Conservation (phyloP, 768 basidiomycete genomes). For the Suillus bovinus region DNA sequence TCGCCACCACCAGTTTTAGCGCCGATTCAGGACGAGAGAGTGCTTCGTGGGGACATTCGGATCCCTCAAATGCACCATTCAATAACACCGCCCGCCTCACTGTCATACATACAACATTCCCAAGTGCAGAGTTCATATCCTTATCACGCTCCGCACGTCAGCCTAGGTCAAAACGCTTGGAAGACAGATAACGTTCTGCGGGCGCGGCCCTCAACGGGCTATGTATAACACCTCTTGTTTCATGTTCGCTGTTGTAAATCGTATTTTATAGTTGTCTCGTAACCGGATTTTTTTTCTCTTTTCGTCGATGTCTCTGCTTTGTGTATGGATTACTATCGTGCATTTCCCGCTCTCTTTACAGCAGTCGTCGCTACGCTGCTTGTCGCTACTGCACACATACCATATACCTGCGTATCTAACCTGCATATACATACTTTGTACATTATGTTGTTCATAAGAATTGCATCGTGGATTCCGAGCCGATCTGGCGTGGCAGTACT, state of each 20-base stretch:
- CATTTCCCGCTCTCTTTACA: conserved; percentile 6
- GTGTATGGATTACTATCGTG: conserved; percentile 10
- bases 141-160: conserved; percentile 39
- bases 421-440: conserved; percentile 12
- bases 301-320: conserved; percentile 8
- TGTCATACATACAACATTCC: conserved; percentile 43
- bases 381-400: conserved; percentile 10
- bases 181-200: conserved; percentile 47
- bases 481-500: conserved; percentile 9
- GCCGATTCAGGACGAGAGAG: conserved; percentile 48
- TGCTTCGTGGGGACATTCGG: conserved; percentile 32
- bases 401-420: conserved; percentile 11
- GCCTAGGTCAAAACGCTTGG: conserved; percentile 45
- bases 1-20: conserved; percentile 58
- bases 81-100: conserved; percentile 28
- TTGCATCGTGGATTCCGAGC: conserved; percentile 3
- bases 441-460: conserved; percentile 11
- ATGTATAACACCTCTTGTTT: conserved; percentile 3
- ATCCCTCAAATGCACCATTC: conserved; percentile 33
- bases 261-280: conserved; percentile 12
- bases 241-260: conserved; percentile 2
- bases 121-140: conserved; percentile 41
- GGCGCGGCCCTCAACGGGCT: conserved; percentile 26
- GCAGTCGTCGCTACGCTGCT: background rate
- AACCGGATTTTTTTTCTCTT: conserved; percentile 7